Evolutionary conservation across 2,329 filamentous ascomycete genomes (phyloP).

Genomic region (Coniochaeta prunicola): DNA sequence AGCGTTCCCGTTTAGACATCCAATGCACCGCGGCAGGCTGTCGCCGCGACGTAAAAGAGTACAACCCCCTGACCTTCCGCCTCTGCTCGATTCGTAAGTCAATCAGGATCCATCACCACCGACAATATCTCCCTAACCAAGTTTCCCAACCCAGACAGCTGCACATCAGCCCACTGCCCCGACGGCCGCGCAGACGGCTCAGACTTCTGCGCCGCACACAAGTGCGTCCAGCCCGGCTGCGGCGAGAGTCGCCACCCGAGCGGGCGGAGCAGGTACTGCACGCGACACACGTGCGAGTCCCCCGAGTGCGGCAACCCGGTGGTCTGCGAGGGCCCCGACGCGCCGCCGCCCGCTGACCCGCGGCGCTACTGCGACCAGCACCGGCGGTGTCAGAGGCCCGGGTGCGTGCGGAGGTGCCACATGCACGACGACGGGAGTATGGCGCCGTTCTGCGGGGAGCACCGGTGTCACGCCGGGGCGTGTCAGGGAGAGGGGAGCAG

Average conservation of each 20-base stretch:
- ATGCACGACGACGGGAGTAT: conserved; percentile 5
- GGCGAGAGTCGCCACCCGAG: conserved; percentile 1
- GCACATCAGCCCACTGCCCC: conserved; percentile 10
- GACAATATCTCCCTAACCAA: not conserved
- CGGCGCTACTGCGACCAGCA: conserved; percentile 8
- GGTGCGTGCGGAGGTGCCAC: conserved; percentile 8
- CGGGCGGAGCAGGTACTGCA: conserved; percentile 7
- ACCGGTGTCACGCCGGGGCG: conserved; percentile 6
- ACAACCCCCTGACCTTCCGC: conserved; percentile 12
- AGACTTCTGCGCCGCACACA: conserved; percentile 8
- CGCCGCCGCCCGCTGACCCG: not conserved
- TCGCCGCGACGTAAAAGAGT: conserved; percentile 12
- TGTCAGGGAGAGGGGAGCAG: conserved; percentile 1
- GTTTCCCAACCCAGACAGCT: conserved; percentile 11
- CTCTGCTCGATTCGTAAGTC: conserved; percentile 15
- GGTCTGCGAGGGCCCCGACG: conserved; percentile 2
- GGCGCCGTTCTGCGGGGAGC: conserved; percentile 8
- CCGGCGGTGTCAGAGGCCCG: conserved; percentile 6
- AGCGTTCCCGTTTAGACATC: conserved; percentile 6
- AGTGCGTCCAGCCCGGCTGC: conserved; percentile 9
- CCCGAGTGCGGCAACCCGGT: conserved; percentile 7
- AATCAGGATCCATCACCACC: not conserved
- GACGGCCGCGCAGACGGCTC: conserved; percentile 1
- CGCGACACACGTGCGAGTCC: conserved; percentile 11
- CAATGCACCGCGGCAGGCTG: conserved; percentile 11